Evolutionary conservation across 139 green algal species (phyloP).

Genomic region (Tetradesmus lagerheimii): DNA sequence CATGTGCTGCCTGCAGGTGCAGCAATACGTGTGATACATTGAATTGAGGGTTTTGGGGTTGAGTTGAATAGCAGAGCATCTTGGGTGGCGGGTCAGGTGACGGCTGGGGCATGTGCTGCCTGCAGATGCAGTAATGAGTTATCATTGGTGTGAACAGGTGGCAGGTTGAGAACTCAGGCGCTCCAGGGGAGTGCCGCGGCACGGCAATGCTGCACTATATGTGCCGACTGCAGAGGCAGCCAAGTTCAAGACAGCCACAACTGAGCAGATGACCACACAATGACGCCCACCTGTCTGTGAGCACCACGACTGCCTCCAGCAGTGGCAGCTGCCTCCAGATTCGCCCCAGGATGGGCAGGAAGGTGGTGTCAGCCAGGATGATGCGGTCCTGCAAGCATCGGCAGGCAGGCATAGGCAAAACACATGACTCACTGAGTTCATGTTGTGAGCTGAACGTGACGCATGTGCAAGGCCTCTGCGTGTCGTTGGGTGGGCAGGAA

Average conservation of each 20-base stretch:
- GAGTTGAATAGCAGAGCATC: conserved; percentile 78
- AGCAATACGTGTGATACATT: no score
- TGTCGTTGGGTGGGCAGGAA: conserved; percentile 59
- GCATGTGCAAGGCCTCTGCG: conserved; percentile 29
- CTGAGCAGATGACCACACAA: background rate
- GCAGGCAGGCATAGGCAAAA: background rate
- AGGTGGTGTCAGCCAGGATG: conserved; percentile 63
- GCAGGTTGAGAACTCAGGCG: no score
- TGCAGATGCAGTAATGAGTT: conserved; percentile 11
- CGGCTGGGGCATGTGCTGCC: conserved; percentile 62
- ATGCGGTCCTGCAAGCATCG: conserved; percentile 45
- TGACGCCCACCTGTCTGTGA: conserved; percentile 51
- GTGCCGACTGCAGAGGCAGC: no score
- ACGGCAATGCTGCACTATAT: no score
- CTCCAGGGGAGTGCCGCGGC: no score
- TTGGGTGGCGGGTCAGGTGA: conserved; percentile 21
- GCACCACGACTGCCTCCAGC: conserved; percentile 33
- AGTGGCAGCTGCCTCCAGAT: conserved; percentile 47
- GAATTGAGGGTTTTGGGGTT: no score
- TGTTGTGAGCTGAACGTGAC: no score
- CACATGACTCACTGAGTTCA: background rate
- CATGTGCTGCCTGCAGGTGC: conserved; percentile 60
- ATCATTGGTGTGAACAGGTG: no score
- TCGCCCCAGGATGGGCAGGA: conserved; percentile 57
- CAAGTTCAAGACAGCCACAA: no score